Evolutionary conservation across 257 asterid genomes (phyloP).

Genomic region (Salvia hispanica): DNA sequence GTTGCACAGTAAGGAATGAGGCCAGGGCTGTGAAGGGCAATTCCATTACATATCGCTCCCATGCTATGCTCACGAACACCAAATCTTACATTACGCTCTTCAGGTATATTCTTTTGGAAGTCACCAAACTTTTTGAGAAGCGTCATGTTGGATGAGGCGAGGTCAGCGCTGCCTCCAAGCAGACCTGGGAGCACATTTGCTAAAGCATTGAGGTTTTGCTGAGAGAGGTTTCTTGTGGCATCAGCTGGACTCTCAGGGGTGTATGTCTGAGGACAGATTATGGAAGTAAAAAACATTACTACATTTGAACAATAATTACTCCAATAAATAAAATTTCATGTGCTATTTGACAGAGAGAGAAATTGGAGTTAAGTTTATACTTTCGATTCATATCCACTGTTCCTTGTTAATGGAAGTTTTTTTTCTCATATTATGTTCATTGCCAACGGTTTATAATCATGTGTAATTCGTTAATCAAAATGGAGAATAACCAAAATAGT

Average conservation of each 20-base stretch:
- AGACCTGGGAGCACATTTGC: conserved; percentile 83
- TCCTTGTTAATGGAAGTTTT: not conserved
- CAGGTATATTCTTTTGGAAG: conserved; percentile 76
- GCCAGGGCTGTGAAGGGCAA: conserved; percentile 79
- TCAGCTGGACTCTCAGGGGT: conserved; percentile 73
- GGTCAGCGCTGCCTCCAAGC: conserved; percentile 91
- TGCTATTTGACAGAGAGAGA: not conserved
- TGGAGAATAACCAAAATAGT: conserved; percentile 6
- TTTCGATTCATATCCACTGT: not conserved
- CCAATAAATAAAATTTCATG: not conserved
- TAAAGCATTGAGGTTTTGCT: conserved; percentile 64
- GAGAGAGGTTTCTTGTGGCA: conserved; percentile 74
- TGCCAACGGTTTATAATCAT: not conserved
- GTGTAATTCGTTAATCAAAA: not conserved
- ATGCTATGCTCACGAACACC: conserved; percentile 85
- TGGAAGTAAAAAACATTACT: conserved; percentile 15
- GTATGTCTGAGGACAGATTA: conserved; percentile 52
- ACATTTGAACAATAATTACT: not conserved
- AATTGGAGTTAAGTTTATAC: not conserved
- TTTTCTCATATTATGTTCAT: not conserved
- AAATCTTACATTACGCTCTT: conserved; percentile 69
- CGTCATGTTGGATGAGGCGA: conserved; percentile 88
- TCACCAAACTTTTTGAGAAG: conserved; percentile 74
- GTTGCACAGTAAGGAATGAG: conserved; percentile 84
- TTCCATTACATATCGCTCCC: conserved; percentile 89